Evolutionary conservation across 2,329 filamentous ascomycete species (phyloP).

Genomic region (Claviceps maximensis): DNA sequence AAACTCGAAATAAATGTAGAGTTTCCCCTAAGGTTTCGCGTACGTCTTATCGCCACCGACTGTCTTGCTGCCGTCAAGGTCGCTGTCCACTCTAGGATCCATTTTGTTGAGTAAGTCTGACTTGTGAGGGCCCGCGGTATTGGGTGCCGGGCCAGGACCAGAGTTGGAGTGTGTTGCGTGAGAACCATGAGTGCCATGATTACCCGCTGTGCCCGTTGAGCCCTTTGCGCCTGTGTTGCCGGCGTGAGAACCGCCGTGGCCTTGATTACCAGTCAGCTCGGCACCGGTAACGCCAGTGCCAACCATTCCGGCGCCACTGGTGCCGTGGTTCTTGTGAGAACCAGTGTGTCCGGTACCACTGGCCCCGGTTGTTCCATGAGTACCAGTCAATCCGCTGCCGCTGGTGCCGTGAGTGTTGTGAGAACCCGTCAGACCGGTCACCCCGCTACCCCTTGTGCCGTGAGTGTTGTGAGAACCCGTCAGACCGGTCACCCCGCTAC

Average conservation of each 20-base stretch:
- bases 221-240: neutral
- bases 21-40: slow-evolving; percentile 18
- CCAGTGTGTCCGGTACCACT: neutral
- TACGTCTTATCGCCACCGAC: slow-evolving; percentile 38
- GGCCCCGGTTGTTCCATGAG: slow-evolving; percentile 9
- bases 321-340: slow-evolving; percentile 4
- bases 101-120: slow-evolving; percentile 39
- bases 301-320: no score
- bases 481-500: no score
- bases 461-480: neutral
- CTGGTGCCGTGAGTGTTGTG: slow-evolving; percentile 5
- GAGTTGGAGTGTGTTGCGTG: slow-evolving; percentile 6
- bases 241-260: neutral
- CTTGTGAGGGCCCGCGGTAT: slow-evolving; percentile 32
- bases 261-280: neutral
- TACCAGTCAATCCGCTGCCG: no score
- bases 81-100: slow-evolving; percentile 41
- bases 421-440: neutral
- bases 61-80: slow-evolving; percentile 41
- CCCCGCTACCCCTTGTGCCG: slow-evolving; percentile 11
- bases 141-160: slow-evolving; percentile 18
- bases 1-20: neutral
- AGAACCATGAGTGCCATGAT: slow-evolving; percentile 2
- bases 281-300: no score
- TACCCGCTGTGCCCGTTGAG: slow-evolving; percentile 16